Conservation (phyloP, 2,329 filamentous ascomycete genomes). For the Verticillium dahliae region DNA sequence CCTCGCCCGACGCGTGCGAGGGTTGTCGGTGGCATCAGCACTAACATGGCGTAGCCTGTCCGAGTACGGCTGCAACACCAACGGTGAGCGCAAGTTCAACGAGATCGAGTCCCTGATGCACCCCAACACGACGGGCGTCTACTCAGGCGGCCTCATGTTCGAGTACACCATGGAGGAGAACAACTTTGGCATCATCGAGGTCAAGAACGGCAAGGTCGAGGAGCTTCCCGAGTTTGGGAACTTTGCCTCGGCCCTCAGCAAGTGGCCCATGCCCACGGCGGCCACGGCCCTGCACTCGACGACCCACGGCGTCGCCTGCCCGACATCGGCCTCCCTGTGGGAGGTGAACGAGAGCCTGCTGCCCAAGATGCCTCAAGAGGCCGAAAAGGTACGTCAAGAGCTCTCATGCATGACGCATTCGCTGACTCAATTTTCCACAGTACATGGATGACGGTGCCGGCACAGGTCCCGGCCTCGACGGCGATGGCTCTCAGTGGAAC, state of each 20-base stretch:
- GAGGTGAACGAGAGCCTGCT: slow-evolving; percentile 42
- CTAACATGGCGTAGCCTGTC: slow-evolving; percentile 53
- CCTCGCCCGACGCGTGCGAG: slow-evolving; percentile 1
- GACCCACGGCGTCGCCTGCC: slow-evolving; percentile 41
- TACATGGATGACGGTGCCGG: slow-evolving; percentile 49
- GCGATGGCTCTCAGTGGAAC: slow-evolving; percentile 47
- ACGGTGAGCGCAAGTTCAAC: slow-evolving; percentile 67
- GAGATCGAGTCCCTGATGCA: slow-evolving; percentile 78
- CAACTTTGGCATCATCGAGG: slow-evolving; percentile 71
- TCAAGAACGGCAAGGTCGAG: slow-evolving; percentile 47
- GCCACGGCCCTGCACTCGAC: slow-evolving; percentile 40
- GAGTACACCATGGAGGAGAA: slow-evolving; percentile 81
- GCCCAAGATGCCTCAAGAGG: slow-evolving; percentile 44
- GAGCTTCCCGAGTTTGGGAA: slow-evolving; percentile 57
- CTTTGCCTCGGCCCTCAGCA: slow-evolving; percentile 40
- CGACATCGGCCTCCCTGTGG: slow-evolving; percentile 41
- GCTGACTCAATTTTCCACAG: slow-evolving; percentile 23
- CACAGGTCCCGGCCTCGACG: slow-evolving; percentile 43
- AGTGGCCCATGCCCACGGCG: slow-evolving; percentile 43
- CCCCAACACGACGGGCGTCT: slow-evolving; percentile 76
- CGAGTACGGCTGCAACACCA: slow-evolving; percentile 85
- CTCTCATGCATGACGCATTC: neutral
- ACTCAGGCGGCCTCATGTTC: slow-evolving; percentile 94
- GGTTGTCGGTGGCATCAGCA: neutral
- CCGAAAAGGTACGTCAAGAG: slow-evolving; percentile 18